Evolutionary conservation across 306 rosid genomes (phyloP).

Genomic region (Lotus japonicus): DNA sequence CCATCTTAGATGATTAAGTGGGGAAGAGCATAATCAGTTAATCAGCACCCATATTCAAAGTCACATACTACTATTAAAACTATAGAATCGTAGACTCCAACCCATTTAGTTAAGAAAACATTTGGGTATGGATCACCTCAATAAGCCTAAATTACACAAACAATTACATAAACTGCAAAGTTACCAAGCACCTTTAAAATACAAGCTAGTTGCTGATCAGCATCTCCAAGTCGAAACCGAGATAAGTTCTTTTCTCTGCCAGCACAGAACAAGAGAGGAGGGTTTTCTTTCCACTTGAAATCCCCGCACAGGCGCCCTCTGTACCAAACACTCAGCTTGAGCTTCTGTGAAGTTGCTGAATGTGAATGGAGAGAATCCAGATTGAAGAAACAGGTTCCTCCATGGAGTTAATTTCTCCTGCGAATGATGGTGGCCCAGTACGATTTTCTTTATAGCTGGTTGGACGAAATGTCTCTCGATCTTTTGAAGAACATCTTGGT

Average conservation of each 20-base stretch:
- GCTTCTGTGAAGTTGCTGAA: conserved; percentile 85
- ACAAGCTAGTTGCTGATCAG: conserved; percentile 31
- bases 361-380: conserved; percentile 70
- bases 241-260: conserved; percentile 87
- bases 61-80: conserved; percentile 30
- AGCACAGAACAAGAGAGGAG: conserved; percentile 68
- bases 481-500: conserved; percentile 60
- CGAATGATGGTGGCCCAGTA: conserved; percentile 36
- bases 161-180: conserved; percentile 52
- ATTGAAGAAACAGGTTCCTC: conserved; percentile 51
- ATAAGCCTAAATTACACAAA: conserved; percentile 64
- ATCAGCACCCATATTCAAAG: conserved; percentile 26
- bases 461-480: conserved; percentile 76
- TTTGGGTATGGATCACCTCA: conserved; percentile 43
- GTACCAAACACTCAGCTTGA: conserved; percentile 86
- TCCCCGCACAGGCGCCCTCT: conserved; percentile 76
- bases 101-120: conserved; percentile 42
- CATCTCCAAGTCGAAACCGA: conserved; percentile 83
- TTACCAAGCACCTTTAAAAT: conserved; percentile 47
- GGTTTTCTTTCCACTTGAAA: conserved; percentile 79
- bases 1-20: neutral
- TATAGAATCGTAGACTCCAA: conserved; percentile 40
- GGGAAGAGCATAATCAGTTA: conserved; percentile 22
- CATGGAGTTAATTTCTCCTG: conserved; percentile 50
- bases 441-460: conserved; percentile 67